phyloP scores from a whole-genome alignment of 2,329 filamentous ascomycete genomes.

The Piedraia hortae region DNA sequence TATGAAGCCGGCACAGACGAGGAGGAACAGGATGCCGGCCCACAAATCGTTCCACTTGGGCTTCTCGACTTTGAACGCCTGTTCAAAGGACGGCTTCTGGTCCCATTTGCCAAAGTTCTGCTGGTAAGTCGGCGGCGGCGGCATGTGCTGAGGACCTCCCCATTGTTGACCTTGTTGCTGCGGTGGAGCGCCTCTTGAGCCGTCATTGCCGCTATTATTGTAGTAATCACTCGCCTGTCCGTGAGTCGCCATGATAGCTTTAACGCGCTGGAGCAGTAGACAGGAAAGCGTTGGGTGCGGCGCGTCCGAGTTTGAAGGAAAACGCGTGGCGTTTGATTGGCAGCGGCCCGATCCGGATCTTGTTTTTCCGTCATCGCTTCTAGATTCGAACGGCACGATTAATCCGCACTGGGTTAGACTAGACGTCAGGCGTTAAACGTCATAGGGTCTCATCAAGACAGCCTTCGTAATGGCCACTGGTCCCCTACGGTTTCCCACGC shows the following conservation, averaged over 20 bases:
- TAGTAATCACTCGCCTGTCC: constrained; percentile 6
- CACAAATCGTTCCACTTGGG: constrained; percentile 76
- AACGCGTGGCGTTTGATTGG: not conserved
- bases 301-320: too few relatives aligned
- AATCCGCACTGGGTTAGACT: too few relatives aligned
- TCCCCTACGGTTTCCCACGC: constrained; percentile 20
- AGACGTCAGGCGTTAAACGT: too few relatives aligned
- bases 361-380: too few relatives aligned
- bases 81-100: constrained; percentile 33
- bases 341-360: too few relatives aligned
- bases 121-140: constrained; percentile 15
- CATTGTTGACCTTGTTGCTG: constrained; percentile 3
- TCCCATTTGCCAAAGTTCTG: constrained; percentile 11
- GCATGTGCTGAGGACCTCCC: constrained; percentile 4
- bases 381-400: too few relatives aligned
- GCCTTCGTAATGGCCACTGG: constrained; percentile 5
- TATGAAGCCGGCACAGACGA: constrained; percentile 43
- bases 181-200: constrained; percentile 2
- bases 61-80: constrained; percentile 54
- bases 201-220: constrained; percentile 1
- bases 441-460: too few relatives aligned
- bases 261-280: too few relatives aligned
- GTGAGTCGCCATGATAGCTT: constrained; percentile 2
- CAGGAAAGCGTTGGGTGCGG: too few relatives aligned
- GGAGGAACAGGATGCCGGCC: constrained; percentile 55